Evolutionary conservation across 2,329 filamentous ascomycete species (phyloP), one percentile per base, ranked within the genome.

Genomic region (Fusarium algeriense): DNA sequence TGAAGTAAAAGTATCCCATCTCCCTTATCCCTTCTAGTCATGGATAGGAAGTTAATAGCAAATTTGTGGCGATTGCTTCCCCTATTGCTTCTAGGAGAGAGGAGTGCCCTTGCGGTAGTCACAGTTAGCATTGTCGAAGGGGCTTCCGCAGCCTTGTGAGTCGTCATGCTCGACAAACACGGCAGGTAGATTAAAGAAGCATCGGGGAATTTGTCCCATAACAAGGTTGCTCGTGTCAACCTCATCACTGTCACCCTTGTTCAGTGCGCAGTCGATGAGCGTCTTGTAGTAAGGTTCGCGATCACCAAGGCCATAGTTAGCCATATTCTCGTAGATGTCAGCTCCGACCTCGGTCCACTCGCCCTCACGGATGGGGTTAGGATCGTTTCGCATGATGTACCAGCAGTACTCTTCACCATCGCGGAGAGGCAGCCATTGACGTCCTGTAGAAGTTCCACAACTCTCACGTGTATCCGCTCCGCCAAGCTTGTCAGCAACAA

Each of bases 311-410:
- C 67, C 71, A 6, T 63, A 73, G 0, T 20, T 32, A 6, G 55
- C 60, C 71, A 73, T 73, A 44, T 73, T 67, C 2, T 72, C 30
- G 23, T 73, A 73, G 11, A 73, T 72, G 0, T 63, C 71, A 2
- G 30, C 32, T 0, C 14, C 48, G 3, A 58, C 68, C 7, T 73
- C 70, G 3, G 40, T 23, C 67, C 54, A 66, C 7, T 40, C 58
- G 1, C 57, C 54, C 1, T 48, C 19, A 3, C 57, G 40, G 34
- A 41, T 66, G 3, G 38, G 49, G 40, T 69, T 46, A 4, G 64
- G 54, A 2, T 63, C 41, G 11, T 73, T 67, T 4, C 60, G 54
- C 71, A 70, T 70, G 10, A 73, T 69, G 17, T 73, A 73, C 37
- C 64, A 73, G 58, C 71, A 73, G 44, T 73, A 69, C 14, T 73